Conservation (phyloP, 306 rosid genomes). For the Luffa aegyptiaca region DNA sequence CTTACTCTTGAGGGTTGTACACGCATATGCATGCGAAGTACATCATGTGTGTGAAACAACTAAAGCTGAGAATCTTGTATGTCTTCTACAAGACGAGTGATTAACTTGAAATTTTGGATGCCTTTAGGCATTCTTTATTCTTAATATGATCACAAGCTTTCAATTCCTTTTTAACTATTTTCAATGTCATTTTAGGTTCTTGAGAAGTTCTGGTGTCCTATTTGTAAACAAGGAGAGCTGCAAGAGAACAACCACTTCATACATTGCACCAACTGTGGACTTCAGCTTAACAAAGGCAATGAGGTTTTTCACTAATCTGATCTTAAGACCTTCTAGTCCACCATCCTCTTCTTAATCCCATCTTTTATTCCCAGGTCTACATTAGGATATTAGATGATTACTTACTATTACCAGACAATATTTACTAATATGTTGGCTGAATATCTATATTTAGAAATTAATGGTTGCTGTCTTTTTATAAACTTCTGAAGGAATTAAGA, state of each 20-base stretch:
- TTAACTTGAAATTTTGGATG: neutral
- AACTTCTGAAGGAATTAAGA: neutral
- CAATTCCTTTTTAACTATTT: neutral
- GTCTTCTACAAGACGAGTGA: neutral
- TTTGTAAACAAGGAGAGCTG: conserved; percentile 71
- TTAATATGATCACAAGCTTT: neutral
- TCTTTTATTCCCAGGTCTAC: neutral
- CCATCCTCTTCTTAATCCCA: neutral
- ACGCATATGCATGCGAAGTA: neutral
- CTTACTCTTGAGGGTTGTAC: neutral
- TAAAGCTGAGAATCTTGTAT: neutral
- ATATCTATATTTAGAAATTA: neutral
- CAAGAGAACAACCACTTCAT: conserved; percentile 37
- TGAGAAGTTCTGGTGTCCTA: conserved; percentile 67
- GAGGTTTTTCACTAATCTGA: conserved; percentile 41
- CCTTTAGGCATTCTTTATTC: neutral
- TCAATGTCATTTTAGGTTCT: conserved; percentile 23
- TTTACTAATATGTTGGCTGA: neutral
- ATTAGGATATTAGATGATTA: neutral
- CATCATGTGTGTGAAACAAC: neutral
- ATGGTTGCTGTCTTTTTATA: neutral
- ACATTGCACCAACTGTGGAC: conserved; percentile 42
- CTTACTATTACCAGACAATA: neutral
- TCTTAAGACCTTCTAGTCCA: neutral
- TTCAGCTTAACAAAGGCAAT: conserved; percentile 45